Conservation (phyloP, 202 grass and related monocot genomes). For the Sporobolus alterniflorus region DNA sequence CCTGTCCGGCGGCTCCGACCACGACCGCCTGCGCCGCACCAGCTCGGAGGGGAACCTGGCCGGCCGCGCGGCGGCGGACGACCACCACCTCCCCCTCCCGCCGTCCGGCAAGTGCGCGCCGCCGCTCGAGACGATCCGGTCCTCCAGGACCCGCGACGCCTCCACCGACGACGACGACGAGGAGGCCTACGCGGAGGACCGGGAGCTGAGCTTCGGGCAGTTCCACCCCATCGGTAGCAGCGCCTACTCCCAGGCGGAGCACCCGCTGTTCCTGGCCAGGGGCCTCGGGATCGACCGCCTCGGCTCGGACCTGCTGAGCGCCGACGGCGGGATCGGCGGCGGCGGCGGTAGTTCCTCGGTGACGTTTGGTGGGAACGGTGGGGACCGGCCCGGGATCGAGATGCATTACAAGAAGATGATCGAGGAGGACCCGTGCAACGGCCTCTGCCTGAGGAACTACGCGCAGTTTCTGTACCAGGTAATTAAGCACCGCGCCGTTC, state of each 20-base stretch:
- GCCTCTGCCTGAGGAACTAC: conserved; percentile 83
- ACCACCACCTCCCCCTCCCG: not conserved
- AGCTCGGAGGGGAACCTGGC: conserved; percentile 68
- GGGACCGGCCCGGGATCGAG: conserved; percentile 64
- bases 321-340: conserved; percentile 6
- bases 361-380: conserved; percentile 52
- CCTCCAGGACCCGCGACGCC: conserved; percentile 27
- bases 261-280: conserved; percentile 81
- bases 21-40: conserved; percentile 57
- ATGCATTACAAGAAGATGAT: conserved; percentile 85
- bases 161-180: conserved; percentile 29
- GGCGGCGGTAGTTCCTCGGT: conserved; percentile 27
- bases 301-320: conserved; percentile 55
- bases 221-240: conserved; percentile 23
- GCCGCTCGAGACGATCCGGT: conserved; percentile 66
- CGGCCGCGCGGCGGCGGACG: conserved; percentile 11
- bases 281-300: conserved; percentile 89
- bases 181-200: conserved; percentile 4
- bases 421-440: conserved; percentile 77
- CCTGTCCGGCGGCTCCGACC: conserved; percentile 39
- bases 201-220: conserved; percentile 31
- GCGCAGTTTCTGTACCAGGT: conserved; percentile 77
- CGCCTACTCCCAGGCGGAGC: conserved; percentile 40
- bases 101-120: conserved; percentile 30
- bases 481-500: not conserved